Evolutionary conservation across 1,284 basidiomycete species (phyloP), one percentile per base, ranked within the genome.

Genomic region (Cutaneotrichosporon cutaneum): DNA sequence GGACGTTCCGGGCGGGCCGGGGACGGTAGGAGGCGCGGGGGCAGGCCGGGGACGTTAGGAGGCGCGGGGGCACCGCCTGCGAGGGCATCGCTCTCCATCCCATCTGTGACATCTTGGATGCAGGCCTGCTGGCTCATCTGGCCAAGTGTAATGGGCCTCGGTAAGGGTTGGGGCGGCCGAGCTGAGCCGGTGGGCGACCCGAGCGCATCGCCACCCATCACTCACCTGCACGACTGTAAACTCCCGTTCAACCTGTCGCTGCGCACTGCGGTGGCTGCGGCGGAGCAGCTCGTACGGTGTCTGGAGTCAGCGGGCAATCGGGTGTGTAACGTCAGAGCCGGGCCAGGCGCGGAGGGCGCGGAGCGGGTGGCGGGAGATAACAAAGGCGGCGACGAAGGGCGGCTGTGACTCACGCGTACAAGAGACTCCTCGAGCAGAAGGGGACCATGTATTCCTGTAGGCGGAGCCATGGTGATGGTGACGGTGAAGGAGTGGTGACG

Each of bases 211-310:
- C 35, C 13, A 1, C 35, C 11, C 39, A 42, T 6, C 39, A 54
- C 58, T 24, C 39, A 64, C 63, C 54, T 64, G 65, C 6, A 66
- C 59, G 14, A 45, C 47, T 3, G 59, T 55, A 59, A 80, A 81
- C 61, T 81, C 80, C 65, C 75, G 78, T 68, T 81, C 80, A 22
- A 81, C 78, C 56, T 77, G 73, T 32, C 80, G 63, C 61, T 81
- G 80, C 2, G 80, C 78, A 6, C 75, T 68, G 5, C 77, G 68
- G 59, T 80, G 79, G 7, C 72, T 72, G 32, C 79, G 62, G n/a
- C 77, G 64, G 26, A 80, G 72, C 1, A 81, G 73, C 68, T 81
- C 79, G 54, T 76, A 80, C 1, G 80, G 78, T 9, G 79, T 79
- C 80, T 81, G 54, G 22, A 24, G 58, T 65, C 35, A 68, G 63